Conservation (phyloP, 345 rosid species). For the Eucalyptus rudis region DNA sequence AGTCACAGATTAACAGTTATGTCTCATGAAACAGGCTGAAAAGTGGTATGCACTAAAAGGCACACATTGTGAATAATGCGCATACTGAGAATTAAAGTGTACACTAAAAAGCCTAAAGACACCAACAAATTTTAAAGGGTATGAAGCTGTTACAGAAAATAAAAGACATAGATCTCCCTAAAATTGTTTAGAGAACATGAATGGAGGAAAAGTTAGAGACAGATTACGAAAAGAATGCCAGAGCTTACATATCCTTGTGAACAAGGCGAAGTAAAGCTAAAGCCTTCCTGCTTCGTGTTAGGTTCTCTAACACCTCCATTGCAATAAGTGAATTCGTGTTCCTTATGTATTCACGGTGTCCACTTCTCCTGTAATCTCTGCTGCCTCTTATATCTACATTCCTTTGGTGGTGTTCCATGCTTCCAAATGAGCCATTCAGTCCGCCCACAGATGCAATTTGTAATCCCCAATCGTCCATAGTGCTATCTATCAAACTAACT, state of each 20-base stretch:
- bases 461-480: slow-evolving; percentile 35
- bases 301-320: slow-evolving; percentile 28
- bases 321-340: slow-evolving; percentile 21
- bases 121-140: background rate
- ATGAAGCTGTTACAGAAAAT: background rate
- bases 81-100: background rate
- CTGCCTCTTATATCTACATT: slow-evolving; percentile 17
- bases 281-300: slow-evolving; percentile 30
- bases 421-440: slow-evolving; percentile 1
- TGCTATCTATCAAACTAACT: slow-evolving; percentile 21
- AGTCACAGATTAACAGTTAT: background rate
- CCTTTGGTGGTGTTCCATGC: slow-evolving; percentile 10
- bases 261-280: slow-evolving; percentile 32
- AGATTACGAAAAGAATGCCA: background rate
- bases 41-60: background rate
- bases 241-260: slow-evolving; percentile 34
- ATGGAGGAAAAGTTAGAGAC: background rate
- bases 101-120: background rate
- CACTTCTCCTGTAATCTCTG: background rate
- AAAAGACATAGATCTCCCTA: background rate
- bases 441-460: background rate
- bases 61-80: background rate
- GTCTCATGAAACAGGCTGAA: background rate
- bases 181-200: background rate
- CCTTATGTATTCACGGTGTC: slow-evolving; percentile 14